phyloP scores from a whole-genome alignment of 2,329 filamentous ascomycete genomes.

The Ophidiomyces ophidiicola region DNA sequence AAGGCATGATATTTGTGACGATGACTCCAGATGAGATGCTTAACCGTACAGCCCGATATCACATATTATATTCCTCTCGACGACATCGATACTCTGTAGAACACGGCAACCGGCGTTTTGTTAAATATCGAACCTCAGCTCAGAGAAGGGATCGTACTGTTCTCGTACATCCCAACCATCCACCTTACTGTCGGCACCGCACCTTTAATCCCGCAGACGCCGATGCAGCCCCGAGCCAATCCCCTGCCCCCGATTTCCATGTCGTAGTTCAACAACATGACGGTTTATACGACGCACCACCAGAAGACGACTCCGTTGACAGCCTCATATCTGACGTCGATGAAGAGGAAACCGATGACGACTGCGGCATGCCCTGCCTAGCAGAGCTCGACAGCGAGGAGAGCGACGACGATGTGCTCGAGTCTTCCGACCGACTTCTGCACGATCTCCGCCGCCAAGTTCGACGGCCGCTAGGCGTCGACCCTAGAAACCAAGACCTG shows the following conservation, averaged over 20 bases:
- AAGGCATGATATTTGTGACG: conserved; percentile 82
- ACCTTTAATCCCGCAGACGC: not conserved
- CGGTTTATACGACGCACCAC: conserved; percentile 28
- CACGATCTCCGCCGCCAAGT: conserved; percentile 7
- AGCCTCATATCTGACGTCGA: conserved; percentile 20
- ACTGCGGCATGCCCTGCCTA: conserved; percentile 10
- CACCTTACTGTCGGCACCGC: conserved; percentile 1
- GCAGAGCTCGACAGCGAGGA: conserved; percentile 1
- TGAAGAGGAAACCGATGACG: conserved; percentile 17
- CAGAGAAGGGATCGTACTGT: conserved; percentile 3
- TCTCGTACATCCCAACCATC: conserved; percentile 4
- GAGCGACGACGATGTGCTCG: conserved; percentile 6
- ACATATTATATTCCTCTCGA: conserved; percentile 50
- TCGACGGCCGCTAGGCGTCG: not conserved
- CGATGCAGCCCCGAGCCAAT: conserved; percentile 8
- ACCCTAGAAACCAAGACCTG: not conserved
- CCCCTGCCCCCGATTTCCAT: conserved; percentile 20
- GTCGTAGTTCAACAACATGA: conserved; percentile 30
- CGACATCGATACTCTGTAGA: not conserved
- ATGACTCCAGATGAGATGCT: conserved; percentile 73
- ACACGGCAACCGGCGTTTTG: not conserved
- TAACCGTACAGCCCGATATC: conserved; percentile 59
- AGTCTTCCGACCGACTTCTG: conserved; percentile 5
- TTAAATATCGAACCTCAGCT: conserved; percentile 4
- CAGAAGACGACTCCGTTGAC: conserved; percentile 23